Percentiles rank a stretch among this genome's conserved stretches.
Conservation (phyloP, 2,329 filamentous ascomycete genomes). For the Tolypocladium inflatum region DNA sequence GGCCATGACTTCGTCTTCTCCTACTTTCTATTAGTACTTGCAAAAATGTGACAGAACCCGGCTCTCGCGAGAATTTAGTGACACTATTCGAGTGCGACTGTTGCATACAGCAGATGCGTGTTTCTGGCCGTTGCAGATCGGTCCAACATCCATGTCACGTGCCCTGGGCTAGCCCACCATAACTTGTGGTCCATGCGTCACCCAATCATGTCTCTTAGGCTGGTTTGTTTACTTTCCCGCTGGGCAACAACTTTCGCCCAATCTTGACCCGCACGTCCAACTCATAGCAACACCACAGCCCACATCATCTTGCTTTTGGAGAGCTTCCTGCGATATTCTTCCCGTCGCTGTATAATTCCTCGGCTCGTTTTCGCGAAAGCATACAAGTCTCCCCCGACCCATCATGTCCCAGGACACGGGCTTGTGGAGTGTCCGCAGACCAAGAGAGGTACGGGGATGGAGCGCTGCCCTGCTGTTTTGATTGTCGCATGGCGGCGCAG, state of each 20-base stretch:
- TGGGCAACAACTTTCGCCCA: slow-evolving; percentile 19
- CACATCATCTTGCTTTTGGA: neutral
- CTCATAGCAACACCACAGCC: neutral
- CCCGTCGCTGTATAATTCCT: neutral
- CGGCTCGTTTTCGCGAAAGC: neutral
- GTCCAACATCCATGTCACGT: neutral
- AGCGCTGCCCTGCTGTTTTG: neutral
- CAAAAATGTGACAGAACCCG: no score
- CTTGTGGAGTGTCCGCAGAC: slow-evolving; percentile 84
- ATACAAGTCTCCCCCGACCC: slow-evolving; percentile 7
- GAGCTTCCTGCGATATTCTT: neutral
- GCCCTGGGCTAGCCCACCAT: neutral
- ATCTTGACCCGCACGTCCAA: neutral
- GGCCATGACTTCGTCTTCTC: no score
- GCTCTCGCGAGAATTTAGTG: no score
- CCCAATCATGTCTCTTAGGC: slow-evolving; percentile 15
- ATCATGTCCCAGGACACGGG: slow-evolving; percentile 79
- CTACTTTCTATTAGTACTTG: no score
- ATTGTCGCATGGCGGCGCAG: slow-evolving; percentile 8
- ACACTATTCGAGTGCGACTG: no score
- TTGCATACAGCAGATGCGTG: no score
- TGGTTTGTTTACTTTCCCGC: slow-evolving; percentile 34
- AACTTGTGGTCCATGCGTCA: neutral
- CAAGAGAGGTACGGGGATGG: slow-evolving; percentile 63
- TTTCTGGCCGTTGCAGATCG: neutral